These are phyloP conservation scores for Beauveria varroae DNA, from an alignment of 2,329 filamentous ascomycete genomes.

Conservation along the genomic window DNA sequence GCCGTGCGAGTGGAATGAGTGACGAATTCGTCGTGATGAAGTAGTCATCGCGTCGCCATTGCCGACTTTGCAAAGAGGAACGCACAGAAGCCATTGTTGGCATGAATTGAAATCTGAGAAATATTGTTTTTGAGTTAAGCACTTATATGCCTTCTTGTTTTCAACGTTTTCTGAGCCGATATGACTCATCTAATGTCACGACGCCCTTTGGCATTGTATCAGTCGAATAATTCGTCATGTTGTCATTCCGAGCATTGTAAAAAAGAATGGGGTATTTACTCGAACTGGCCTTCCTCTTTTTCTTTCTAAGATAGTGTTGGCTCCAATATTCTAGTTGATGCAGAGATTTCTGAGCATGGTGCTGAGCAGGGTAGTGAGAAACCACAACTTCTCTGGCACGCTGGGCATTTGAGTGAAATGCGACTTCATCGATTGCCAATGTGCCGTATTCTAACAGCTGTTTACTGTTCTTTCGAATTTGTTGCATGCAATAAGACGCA, in stretches of 20 bases:
- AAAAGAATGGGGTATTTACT: not conserved
- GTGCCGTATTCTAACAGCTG: too few relatives aligned
- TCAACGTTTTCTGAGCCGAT: not conserved
- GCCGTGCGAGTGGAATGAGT: conserved; percentile 39
- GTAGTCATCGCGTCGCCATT: conserved; percentile 29
- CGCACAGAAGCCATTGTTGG: not conserved
- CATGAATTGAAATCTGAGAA: not conserved
- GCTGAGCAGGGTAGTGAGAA: not conserved
- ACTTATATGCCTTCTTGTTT: not conserved
- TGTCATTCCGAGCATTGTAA: too few relatives aligned
- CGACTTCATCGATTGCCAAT: not conserved
- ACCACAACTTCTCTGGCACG: too few relatives aligned
- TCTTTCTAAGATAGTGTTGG: not conserved
- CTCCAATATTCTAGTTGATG: not conserved
- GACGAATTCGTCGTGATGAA: conserved; percentile 46
- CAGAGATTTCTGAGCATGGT: not conserved
- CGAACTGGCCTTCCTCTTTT: not conserved
- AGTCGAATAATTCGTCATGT: not conserved
- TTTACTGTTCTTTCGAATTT: too few relatives aligned
- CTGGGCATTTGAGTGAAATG: not conserved
- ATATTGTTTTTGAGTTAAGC: not conserved
- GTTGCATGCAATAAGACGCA: too few relatives aligned
- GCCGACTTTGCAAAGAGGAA: conserved; percentile 1
- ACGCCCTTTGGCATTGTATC: not conserved
- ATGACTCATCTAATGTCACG: conserved; percentile 1